These are phyloP conservation scores for Cryptosporidium xiaoi DNA, from an alignment of 169 alveolate genomes.

Conservation along the genomic window DNA sequence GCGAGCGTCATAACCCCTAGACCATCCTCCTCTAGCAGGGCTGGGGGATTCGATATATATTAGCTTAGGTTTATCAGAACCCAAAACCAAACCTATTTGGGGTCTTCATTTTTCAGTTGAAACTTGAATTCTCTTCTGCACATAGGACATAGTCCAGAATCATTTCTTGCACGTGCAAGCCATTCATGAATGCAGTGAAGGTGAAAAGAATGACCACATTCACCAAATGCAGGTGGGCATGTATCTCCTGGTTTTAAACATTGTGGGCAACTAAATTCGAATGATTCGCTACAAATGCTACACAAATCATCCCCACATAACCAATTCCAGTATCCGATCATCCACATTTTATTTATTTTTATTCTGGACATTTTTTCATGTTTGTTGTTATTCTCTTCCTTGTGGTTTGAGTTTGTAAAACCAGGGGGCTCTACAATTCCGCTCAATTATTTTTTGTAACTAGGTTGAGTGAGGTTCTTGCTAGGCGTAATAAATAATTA, in stretches of 20 bases:
- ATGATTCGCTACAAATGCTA: constrained; percentile 83
- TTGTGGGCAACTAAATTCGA: constrained; percentile 83
- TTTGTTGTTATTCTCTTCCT: not conserved
- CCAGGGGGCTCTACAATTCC: no score
- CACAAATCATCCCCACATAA: constrained; percentile 84
- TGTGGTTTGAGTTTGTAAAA: no score
- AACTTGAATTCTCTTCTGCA: constrained; percentile 77
- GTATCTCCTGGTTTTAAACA: constrained; percentile 83
- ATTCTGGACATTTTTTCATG: constrained; percentile 77
- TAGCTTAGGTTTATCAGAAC: no score
- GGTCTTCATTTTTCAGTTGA: not conserved
- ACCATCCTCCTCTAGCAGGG: constrained; percentile 88
- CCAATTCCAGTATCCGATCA: constrained; percentile 86
- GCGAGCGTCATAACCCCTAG: constrained; percentile 97
- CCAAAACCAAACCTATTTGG: not conserved
- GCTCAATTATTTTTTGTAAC: no score
- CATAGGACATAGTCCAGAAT: constrained; percentile 77
- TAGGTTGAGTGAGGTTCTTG: no score
- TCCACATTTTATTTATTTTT: constrained; percentile 81
- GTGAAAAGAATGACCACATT: constrained; percentile 86
- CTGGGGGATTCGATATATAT: not conserved
- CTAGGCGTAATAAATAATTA: no score
- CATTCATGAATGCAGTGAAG: constrained; percentile 86
- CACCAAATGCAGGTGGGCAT: constrained; percentile 86
- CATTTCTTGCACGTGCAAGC: constrained; percentile 76